phyloP scores from a whole-genome alignment of 495 filamentous ascomycete genomes.

The Bathelium albidoporum region DNA sequence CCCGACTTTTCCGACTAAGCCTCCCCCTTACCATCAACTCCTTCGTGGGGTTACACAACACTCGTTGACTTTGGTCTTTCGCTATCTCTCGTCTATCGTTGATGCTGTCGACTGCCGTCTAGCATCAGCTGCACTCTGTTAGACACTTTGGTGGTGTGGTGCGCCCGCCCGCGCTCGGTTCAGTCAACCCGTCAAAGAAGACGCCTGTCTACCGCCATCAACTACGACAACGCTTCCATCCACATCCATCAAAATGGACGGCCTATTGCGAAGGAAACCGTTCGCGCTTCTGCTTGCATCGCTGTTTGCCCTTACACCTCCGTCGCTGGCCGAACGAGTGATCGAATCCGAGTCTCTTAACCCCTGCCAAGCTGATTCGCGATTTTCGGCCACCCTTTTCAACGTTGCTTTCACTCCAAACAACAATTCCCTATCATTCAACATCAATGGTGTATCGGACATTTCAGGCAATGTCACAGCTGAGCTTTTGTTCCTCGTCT shows the following conservation, averaged over 20 bases:
- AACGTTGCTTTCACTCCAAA: constrained; percentile 73
- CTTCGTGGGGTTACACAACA: neutral
- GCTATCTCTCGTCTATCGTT: neutral
- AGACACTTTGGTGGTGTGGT: neutral
- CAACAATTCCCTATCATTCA: constrained; percentile 58
- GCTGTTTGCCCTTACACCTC: constrained; percentile 18
- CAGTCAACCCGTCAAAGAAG: neutral
- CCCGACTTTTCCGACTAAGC: neutral
- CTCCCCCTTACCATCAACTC: neutral
- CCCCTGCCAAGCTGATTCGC: constrained; percentile 43
- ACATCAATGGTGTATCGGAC: constrained; percentile 72
- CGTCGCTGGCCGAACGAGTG: constrained; percentile 25
- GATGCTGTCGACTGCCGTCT: neutral
- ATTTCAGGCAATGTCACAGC: constrained; percentile 79
- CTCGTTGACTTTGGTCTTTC: neutral
- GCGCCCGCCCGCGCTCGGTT: neutral
- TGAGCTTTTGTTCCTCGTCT: constrained; percentile 65
- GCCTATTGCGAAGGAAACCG: constrained; percentile 14
- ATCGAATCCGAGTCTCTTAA: constrained; percentile 34
- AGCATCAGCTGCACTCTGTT: neutral
- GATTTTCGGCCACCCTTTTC: constrained; percentile 79
- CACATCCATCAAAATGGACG: constrained; percentile 17
- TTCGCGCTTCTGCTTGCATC: constrained; percentile 17
- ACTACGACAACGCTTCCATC: neutral
- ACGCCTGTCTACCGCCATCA: neutral